Evolutionary conservation across 192 early-diverging fungal genomes (phyloP).

Genomic region (Entomortierella parvispora): DNA sequence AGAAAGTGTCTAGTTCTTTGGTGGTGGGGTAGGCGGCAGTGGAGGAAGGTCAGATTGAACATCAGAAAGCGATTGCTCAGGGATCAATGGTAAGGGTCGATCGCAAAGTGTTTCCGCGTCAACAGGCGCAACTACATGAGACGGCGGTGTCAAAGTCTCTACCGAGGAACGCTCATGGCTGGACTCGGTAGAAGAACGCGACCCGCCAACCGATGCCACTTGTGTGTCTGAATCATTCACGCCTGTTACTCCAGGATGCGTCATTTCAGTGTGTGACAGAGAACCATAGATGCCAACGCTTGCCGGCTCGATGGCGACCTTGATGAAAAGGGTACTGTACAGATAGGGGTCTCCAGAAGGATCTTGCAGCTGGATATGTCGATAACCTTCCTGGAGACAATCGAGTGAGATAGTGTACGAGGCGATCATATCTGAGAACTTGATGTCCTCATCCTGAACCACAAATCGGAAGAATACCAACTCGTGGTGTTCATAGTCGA

Average conservation of each 20-base stretch:
- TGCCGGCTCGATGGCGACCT: slow-evolving; percentile 23
- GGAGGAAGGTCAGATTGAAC: slow-evolving; percentile 11
- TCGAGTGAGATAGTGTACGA: slow-evolving; percentile 56
- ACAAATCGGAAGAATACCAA: slow-evolving; percentile 56
- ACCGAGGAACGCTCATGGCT: slow-evolving; percentile 3
- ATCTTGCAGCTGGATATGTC: slow-evolving; percentile 73
- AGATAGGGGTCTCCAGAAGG: slow-evolving; percentile 68
- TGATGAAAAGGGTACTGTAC: slow-evolving; percentile 73
- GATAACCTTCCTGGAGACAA: slow-evolving; percentile 66
- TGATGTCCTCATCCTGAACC: slow-evolving; percentile 55
- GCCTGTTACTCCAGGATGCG: neutral
- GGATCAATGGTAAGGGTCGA: slow-evolving; percentile 10
- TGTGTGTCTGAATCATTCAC: neutral
- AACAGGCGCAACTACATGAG: neutral
- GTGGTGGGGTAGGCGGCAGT: slow-evolving; percentile 32
- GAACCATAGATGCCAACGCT: neutral
- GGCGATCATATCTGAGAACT: slow-evolving; percentile 53
- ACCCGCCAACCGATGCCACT: no score
- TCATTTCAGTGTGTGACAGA: neutral
- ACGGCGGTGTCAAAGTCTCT: neutral
- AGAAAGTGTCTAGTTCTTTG: slow-evolving; percentile 16
- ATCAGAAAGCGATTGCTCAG: neutral
- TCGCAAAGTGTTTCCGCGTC: neutral
- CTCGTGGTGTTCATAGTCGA: slow-evolving; percentile 52
- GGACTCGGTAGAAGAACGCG: slow-evolving; percentile 18